Evolutionary conservation across 2,329 filamentous ascomycete genomes (phyloP), one percentile per base, ranked within the genome.

Genomic region (Aspergillus aculeatus): DNA sequence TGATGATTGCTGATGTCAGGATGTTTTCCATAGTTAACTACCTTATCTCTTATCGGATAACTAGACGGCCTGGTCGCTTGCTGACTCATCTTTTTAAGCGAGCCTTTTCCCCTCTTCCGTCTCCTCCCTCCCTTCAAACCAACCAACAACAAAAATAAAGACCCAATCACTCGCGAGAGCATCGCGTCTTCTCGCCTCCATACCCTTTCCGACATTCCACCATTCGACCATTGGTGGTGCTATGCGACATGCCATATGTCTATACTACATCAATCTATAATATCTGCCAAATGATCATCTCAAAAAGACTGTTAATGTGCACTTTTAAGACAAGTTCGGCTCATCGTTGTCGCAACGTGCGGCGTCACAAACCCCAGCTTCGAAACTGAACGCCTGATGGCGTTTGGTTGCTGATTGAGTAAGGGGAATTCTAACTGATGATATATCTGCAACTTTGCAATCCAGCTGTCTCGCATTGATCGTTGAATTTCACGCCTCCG

Each of bases 381-480:
- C 16, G 21, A 26, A 54, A 44, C 14, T 16, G 47, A 53, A 23
- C 49, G 24, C 29, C 16, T 19, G 3, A 23, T 38, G 16, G 14
- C 50, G 7, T 31, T 31, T 12, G 38, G 38, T n/a, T 1, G 12
- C 35, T 26, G 24, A 35, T 35, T 10, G 32, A 26, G 12, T 3
- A 31, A 16, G 38, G 21, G 24, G 29, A 21, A 23, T 26, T 9
- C 29, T 31, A n/a, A 19, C 21, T 41, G 14, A 6, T 35, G 19
- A 21, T 47, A n/a, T 44, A 31, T 32, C 48, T 54, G 73, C 73
- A 75, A 75, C 65, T 68, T 59, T 38, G 54, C 71, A 69, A 69
- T 67, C 69, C 73, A 75, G 72, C 71, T 75, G 73, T 71, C 69
- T 67, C 65, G 61, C 66, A 69, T 66, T 63, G 48, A 38, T 55